Base-by-base conservation (phyloP, 108 stramenopile species). In the Nitzschia putrida region DNA sequence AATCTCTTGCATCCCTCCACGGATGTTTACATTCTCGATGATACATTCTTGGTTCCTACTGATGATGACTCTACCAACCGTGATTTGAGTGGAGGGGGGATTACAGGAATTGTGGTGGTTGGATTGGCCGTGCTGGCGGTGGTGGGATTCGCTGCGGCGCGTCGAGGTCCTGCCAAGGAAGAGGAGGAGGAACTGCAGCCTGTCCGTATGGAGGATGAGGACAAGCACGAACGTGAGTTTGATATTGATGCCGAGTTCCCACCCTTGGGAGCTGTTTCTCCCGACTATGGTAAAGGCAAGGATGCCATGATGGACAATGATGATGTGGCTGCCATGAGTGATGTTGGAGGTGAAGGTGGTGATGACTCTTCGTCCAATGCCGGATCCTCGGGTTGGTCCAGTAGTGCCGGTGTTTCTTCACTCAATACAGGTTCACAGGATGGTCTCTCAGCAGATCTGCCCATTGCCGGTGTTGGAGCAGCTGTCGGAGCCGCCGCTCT, bases 371-470 rank as follows among this genome's bases (percentile, higher is more conserved):
- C 69, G 7, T 77, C 76, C 34, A 77, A 77, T 44, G 78, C 81
- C 18, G 84, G 80, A 37, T 66, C 73, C 38, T 79, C 80, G 21
- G 90, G 84, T 8, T 86, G 82, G 80, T 79, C 85, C 12, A 71
- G 69, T 20, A 80, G 72, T 55, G 87, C 72, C 21, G 87, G 81
- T 11, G 55, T 77, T 24, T 78, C 86, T 8, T 80, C 73, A 25
- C 72, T 83, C 69, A 82, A 88, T 57, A 84, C 86, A 5, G 79
- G 81, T n/a, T 75, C 73, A 39, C 67, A 68, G n/a, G 85, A 86
- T 50, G 84, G 73, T 50, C 69, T 73, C 0, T 47, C 81, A 0
- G 43, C 72, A 20, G 77, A 80, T 43, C 50, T 79, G 45, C 54
- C 78, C 2, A 54, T 80, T 20, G 76, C 87, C 3, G 85, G 86